Base-by-base conservation (phyloP, 2,329 filamentous ascomycete genomes). In the Nothophoma quercina region DNA sequence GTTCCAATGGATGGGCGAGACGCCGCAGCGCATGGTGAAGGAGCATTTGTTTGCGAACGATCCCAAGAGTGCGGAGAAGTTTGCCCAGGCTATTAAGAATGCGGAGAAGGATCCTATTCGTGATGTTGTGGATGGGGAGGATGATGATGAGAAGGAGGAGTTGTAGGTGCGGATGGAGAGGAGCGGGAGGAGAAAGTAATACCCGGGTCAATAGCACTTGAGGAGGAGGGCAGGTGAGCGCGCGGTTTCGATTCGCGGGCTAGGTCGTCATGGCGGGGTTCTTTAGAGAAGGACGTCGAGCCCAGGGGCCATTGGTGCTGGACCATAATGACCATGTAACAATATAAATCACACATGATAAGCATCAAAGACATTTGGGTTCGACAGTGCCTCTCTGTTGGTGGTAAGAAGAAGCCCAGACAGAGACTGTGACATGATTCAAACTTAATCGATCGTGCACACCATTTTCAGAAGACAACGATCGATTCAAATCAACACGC, bases 1-100 rank as follows among this genome's bases (percentile, higher is more conserved):
- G 15, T 89, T 89, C 74, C 86, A 90, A 75, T 91, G 88, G 88
- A 79, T 91, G 72, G 88, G 87, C 4, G 86, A 89, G 77, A 89
- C 87, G 7, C 88, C 88, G 1, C 80, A 82, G 76, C 79, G 83
- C 52, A 78, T 88, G 75, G 86, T 88, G 4, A 77, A 82, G 30
- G 88, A 90, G 56, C 86, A 88, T 58, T 63, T 90, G 43, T 90
- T 90, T 67, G 76, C 81, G 18, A 79, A 83, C 15, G 84, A 89
- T 63, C 76, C 79, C 28, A 80, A 86, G 73, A 82, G 79, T 8
- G 86, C 83, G 0, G 78, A 85, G 63, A 82, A 81, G 63, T 90
- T 91, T 66, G 80, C 84, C 75, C 76, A 84, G 15, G 78, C 81
- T 49, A 81, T 90, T 46, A 79, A 86, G 75, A 80, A 82, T 58